A percentile compares a stretch with the other conserved stretches of the same genome.
phyloP scores from a whole-genome alignment of 805 yeast genomes.

The Zygosaccharomyces pseudorouxii region DNA sequence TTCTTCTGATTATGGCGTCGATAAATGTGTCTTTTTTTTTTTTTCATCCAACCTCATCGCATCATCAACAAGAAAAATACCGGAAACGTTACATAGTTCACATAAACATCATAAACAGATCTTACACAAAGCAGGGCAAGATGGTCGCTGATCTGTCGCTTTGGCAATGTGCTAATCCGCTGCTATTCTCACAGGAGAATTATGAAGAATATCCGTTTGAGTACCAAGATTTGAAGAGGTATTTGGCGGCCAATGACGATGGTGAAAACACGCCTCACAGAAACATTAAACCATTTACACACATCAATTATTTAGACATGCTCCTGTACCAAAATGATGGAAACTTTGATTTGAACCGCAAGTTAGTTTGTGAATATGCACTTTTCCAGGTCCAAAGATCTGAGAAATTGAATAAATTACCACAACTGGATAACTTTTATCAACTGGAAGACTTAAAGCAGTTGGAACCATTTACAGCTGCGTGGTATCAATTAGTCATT shows the following conservation, averaged over 20 bases:
- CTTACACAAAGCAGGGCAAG: neutral
- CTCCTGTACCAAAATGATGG: slow-evolving; percentile 20
- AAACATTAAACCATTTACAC: slow-evolving; percentile 17
- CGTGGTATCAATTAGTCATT: slow-evolving; percentile 23
- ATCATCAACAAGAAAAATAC: no score
- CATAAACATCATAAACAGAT: neutral
- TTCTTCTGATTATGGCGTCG: neutral
- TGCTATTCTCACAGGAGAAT: slow-evolving; percentile 22
- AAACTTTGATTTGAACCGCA: slow-evolving; percentile 28
- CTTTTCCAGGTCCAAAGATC: slow-evolving; percentile 23
- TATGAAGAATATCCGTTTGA: slow-evolving; percentile 30
- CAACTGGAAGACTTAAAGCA: slow-evolving; percentile 14
- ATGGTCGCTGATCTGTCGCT: slow-evolving; percentile 6
- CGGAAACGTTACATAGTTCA: no score
- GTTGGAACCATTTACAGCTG: slow-evolving; percentile 12
- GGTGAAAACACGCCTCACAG: slow-evolving; percentile 8
- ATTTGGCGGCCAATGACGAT: slow-evolving; percentile 17
- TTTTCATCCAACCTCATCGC: no score
- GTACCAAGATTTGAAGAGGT: slow-evolving; percentile 26
- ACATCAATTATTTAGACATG: slow-evolving; percentile 26
- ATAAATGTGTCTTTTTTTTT: no score
- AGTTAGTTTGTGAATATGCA: slow-evolving; percentile 30
- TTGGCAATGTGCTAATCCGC: slow-evolving; percentile 28
- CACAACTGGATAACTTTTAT: neutral
- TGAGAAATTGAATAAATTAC: slow-evolving; percentile 7